These are phyloP conservation scores for Clonostachys rosea DNA, from an alignment of 2,329 filamentous ascomycete genomes.

Conservation along the genomic window DNA sequence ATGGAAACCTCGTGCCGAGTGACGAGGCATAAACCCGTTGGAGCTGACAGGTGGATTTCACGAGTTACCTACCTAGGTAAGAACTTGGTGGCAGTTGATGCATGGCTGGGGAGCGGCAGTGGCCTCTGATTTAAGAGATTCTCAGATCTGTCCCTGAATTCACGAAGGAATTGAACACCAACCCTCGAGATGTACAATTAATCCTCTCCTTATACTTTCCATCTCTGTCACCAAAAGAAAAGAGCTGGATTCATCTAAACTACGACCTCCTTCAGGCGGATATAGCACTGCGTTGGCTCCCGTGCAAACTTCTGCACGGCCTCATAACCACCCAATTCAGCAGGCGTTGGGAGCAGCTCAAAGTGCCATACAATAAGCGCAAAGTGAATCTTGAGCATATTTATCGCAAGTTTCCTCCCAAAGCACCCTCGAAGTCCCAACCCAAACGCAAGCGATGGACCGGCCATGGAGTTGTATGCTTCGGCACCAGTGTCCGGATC, in stretches of 20 bases:
- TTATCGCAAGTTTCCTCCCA: conserved; percentile 2
- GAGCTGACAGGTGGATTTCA: too few species aligned
- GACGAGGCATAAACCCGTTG: too few species aligned
- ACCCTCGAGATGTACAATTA: too few species aligned
- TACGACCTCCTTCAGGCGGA: conserved; percentile 9
- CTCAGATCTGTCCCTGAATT: too few species aligned
- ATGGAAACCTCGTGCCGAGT: too few species aligned
- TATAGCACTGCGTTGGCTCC: conserved; percentile 20
- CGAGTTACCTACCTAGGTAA: too few species aligned
- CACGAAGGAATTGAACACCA: too few species aligned
- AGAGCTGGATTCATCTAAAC: neutral
- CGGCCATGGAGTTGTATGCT: conserved; percentile 13
- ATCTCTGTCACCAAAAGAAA: too few species aligned
- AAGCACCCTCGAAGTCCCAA: conserved; percentile 3
- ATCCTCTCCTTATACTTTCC: too few species aligned
- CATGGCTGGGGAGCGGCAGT: too few species aligned
- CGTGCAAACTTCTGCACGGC: conserved; percentile 20
- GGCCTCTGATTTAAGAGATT: too few species aligned
- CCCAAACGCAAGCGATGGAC: conserved; percentile 9
- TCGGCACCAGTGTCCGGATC: conserved; percentile 2
- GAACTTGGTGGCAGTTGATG: too few species aligned
- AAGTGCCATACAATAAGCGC: conserved; percentile 5
- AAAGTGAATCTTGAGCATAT: conserved; percentile 4
- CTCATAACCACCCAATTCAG: conserved; percentile 12
- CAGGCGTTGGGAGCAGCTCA: conserved; percentile 3